Evolutionary conservation across 208 protist species (phyloP).

Genomic region (Wallacemonas sp.): DNA sequence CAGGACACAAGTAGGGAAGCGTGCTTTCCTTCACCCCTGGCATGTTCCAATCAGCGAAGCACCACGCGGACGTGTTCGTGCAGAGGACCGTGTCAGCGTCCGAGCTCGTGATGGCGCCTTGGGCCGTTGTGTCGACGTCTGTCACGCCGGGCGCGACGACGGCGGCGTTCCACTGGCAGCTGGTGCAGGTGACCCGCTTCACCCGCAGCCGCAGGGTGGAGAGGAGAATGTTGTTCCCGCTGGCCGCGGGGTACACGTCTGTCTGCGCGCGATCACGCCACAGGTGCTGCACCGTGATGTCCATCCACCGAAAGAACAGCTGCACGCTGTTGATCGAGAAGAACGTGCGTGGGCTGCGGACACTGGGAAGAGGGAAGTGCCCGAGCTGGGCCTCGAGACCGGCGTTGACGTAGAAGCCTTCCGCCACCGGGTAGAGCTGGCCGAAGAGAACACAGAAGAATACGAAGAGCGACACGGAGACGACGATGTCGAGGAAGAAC

Average conservation of each 20-base stretch:
- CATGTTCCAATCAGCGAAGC: conserved; percentile 2
- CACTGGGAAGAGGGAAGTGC: conserved; percentile 20
- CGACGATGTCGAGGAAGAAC: conserved; percentile 32
- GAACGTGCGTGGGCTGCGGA: conserved; percentile 28
- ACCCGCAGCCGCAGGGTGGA: conserved; percentile 11
- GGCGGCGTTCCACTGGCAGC: conserved; percentile 18
- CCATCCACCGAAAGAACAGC: conserved; percentile 15
- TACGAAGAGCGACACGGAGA: conserved; percentile 1
- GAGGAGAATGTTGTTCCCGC: conserved; percentile 22
- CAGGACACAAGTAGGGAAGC: background rate
- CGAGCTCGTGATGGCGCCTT: background rate
- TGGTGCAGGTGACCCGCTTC: conserved; percentile 7
- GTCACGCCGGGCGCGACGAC: background rate
- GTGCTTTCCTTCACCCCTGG: background rate
- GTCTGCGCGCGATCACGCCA: conserved; percentile 13
- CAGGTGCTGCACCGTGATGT: conserved; percentile 1
- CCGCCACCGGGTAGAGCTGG: conserved; percentile 4
- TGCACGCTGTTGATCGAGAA: conserved; percentile 14
- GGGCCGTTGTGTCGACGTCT: background rate
- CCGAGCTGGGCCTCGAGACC: conserved; percentile 18
- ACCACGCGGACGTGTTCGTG: background rate
- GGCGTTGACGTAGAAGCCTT: conserved; percentile 11
- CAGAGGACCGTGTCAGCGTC: background rate
- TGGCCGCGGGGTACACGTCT: background rate
- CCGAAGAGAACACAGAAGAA: conserved; percentile 17